A percentile compares a stretch with the other conserved stretches of the same genome.
Evolutionary conservation across 495 filamentous ascomycete species (phyloP).

Genomic region (Hyaloscypha finlandica): DNA sequence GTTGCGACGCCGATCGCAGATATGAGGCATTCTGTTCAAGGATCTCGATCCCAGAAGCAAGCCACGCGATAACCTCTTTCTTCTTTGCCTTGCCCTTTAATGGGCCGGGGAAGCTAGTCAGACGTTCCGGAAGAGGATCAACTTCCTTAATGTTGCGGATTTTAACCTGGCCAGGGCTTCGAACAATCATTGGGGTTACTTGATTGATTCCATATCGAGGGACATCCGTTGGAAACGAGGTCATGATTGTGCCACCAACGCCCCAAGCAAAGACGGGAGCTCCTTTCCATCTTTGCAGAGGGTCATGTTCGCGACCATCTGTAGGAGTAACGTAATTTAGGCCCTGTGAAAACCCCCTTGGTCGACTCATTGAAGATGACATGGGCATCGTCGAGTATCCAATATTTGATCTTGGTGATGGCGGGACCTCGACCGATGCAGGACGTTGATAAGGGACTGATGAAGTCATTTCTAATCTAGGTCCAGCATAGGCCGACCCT

Average conservation of each 20-base stretch:
- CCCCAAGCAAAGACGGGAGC: conserved; percentile 85
- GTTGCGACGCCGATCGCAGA: conserved; percentile 33
- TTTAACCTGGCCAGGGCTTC: conserved; percentile 83
- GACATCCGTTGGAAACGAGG: conserved; percentile 85
- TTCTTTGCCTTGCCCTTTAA: conserved; percentile 89
- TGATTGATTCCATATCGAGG: conserved; percentile 81
- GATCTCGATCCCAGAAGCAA: conserved; percentile 68
- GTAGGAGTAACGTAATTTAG: conserved; percentile 62
- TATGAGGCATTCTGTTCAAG: conserved; percentile 59
- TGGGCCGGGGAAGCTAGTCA: conserved; percentile 86
- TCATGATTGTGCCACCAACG: conserved; percentile 78
- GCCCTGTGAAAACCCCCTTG: conserved; percentile 44
- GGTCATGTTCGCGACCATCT: conserved; percentile 80
- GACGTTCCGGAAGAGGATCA: conserved; percentile 64
- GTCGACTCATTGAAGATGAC: conserved; percentile 19
- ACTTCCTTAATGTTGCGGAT: conserved; percentile 68
- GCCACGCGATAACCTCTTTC: conserved; percentile 86
- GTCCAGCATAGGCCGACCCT: conserved; percentile 40
- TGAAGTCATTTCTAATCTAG: conserved; percentile 30
- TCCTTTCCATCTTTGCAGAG: conserved; percentile 86
- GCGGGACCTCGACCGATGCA: conserved; percentile 35
- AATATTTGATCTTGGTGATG: conserved; percentile 22
- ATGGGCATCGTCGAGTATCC: conserved; percentile 29
- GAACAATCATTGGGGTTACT: conserved; percentile 72
- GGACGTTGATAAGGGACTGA: conserved; percentile 39